These are phyloP conservation scores for Lachancea sp. DNA, from an alignment of 805 yeast species.

Conservation along the genomic window DNA sequence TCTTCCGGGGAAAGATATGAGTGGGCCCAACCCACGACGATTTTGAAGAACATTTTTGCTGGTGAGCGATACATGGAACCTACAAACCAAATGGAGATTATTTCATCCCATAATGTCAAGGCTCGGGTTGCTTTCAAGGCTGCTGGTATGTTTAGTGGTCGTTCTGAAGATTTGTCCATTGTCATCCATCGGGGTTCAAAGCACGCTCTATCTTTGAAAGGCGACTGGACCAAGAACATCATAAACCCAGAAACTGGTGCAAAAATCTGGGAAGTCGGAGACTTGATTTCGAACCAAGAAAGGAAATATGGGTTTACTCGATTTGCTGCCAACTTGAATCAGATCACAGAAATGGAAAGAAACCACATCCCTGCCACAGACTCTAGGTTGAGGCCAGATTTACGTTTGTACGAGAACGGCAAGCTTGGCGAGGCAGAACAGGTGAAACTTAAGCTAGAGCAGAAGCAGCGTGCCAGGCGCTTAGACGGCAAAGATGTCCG, in stretches of 20 bases:
- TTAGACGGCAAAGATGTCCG: constrained; percentile 43
- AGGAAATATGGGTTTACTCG: constrained; percentile 79
- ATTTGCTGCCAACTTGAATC: constrained; percentile 76
- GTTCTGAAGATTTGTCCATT: constrained; percentile 65
- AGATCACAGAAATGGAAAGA: constrained; percentile 65
- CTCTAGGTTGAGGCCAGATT: constrained; percentile 85
- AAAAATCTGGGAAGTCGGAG: constrained; percentile 65
- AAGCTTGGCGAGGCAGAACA: constrained; percentile 65
- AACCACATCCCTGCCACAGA: constrained; percentile 74
- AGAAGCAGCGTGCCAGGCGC: constrained; percentile 73
- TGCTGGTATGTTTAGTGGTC: constrained; percentile 75
- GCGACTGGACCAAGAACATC: constrained; percentile 80
- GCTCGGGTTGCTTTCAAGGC: constrained; percentile 71
- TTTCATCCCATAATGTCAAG: constrained; percentile 59
- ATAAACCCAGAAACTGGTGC: constrained; percentile 34
- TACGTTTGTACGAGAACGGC: constrained; percentile 63
- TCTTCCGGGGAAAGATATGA: constrained; percentile 60
- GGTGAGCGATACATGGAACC: constrained; percentile 96
- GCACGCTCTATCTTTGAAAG: constrained; percentile 34
- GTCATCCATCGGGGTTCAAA: constrained; percentile 19
- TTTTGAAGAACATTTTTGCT: constrained; percentile 80
- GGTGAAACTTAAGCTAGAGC: constrained; percentile 64
- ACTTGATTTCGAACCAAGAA: constrained; percentile 49
- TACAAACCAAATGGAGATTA: constrained; percentile 55
- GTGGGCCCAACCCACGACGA: constrained; percentile 79